These are phyloP conservation scores for Russula sp. DNA, from an alignment of 768 basidiomycete genomes.

Conservation along the genomic window DNA sequence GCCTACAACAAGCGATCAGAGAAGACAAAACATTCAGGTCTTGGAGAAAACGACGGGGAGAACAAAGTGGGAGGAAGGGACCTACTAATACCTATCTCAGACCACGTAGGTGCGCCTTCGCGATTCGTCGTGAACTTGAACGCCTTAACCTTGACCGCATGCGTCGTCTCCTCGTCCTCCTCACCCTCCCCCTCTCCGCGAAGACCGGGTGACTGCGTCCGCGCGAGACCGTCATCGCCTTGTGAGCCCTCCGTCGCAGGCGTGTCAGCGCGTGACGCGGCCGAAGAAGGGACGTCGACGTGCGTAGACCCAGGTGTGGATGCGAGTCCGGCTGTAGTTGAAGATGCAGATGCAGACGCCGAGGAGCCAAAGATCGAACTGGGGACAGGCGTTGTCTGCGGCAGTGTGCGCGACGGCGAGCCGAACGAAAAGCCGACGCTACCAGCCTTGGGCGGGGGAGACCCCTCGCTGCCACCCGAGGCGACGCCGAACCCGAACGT, in stretches of 20 bases:
- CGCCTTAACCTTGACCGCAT: slow-evolving; percentile 55
- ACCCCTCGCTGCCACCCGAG: background rate
- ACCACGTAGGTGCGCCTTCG: slow-evolving; percentile 48
- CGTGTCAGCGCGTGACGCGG: slow-evolving; percentile 21
- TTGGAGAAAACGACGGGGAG: no score
- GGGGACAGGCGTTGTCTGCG: background rate
- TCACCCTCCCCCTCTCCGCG: slow-evolving; percentile 76
- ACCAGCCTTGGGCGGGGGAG: slow-evolving; percentile 13
- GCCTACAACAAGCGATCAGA: slow-evolving; percentile 35
- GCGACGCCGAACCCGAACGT: slow-evolving; percentile 20
- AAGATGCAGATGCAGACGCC: background rate
- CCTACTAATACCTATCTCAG: slow-evolving; percentile 62
- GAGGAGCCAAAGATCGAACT: background rate
- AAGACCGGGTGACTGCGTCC: slow-evolving; percentile 22
- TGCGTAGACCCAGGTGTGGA: background rate
- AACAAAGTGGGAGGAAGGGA: slow-evolving; percentile 8
- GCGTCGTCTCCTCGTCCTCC: slow-evolving; percentile 66
- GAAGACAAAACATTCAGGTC: no score
- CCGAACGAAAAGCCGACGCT: slow-evolving; percentile 23
- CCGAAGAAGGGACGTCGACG: background rate
- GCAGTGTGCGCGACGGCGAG: slow-evolving; percentile 13
- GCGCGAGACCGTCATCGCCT: slow-evolving; percentile 24
- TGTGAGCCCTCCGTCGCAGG: slow-evolving; percentile 27
- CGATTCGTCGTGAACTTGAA: slow-evolving; percentile 50
- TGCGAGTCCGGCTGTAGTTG: background rate